phyloP scores from a whole-genome alignment of 2,329 filamentous ascomycete genomes.

The Aspergillus sp. region DNA sequence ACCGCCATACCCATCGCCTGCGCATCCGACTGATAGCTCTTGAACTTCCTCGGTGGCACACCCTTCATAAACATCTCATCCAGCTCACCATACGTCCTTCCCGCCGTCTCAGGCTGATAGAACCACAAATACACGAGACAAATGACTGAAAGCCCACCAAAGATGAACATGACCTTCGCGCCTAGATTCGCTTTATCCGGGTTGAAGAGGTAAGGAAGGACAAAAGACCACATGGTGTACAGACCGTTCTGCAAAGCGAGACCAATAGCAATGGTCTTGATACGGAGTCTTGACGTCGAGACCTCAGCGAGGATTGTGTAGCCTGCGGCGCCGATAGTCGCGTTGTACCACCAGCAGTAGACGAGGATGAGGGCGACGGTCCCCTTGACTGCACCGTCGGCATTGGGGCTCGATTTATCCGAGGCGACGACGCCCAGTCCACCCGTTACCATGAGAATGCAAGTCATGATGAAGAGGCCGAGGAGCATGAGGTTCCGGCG shows the following conservation, averaged over 20 bases:
- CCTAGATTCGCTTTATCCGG: slow-evolving; percentile 27
- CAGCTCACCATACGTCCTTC: slow-evolving; percentile 37
- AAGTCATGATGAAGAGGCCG: slow-evolving; percentile 12
- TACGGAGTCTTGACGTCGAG: slow-evolving; percentile 13
- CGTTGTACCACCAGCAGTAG: slow-evolving; percentile 21
- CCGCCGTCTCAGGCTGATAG: slow-evolving; percentile 33
- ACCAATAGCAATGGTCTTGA: slow-evolving; percentile 19
- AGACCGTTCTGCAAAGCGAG: slow-evolving; percentile 16
- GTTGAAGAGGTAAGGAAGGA: slow-evolving; percentile 20
- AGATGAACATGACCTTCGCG: slow-evolving; percentile 36
- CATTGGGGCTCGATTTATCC: slow-evolving; percentile 1
- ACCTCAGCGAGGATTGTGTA: slow-evolving; percentile 20
- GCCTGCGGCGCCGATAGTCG: slow-evolving; percentile 15
- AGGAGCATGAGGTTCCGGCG: slow-evolving; percentile 14
- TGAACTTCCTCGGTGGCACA: slow-evolving; percentile 23
- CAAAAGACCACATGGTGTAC: slow-evolving; percentile 19
- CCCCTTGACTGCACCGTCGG: slow-evolving; percentile 10
- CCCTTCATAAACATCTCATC: slow-evolving; percentile 34
- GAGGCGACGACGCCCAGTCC: slow-evolving; percentile 10
- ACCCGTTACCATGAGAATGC: slow-evolving; percentile 14
- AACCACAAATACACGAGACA: slow-evolving; percentile 30
- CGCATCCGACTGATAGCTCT: slow-evolving; percentile 9
- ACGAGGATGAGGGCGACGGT: slow-evolving; percentile 21
- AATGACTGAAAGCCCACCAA: slow-evolving; percentile 27
- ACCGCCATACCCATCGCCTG: neutral